phyloP scores from a whole-genome alignment of 139 green algal species.

The Desmodesmus armatus region DNA sequence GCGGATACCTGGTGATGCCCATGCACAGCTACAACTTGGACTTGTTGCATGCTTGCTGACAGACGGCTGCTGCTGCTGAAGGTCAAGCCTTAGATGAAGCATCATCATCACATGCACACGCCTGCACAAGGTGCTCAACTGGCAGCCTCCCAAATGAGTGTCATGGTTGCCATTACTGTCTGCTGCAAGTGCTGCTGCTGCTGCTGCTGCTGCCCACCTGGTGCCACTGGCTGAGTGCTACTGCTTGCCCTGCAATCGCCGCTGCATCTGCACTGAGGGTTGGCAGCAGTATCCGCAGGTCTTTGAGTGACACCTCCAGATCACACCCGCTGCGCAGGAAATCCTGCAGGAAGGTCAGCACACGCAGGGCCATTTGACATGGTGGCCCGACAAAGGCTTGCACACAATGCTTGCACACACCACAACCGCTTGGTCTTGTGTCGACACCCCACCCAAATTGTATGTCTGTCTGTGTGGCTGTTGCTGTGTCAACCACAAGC shows the following conservation, averaged over 20 bases:
- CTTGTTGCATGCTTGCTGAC: background rate
- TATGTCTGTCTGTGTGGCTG: too few relatives aligned
- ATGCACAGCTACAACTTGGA: background rate
- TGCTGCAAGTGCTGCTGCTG: background rate
- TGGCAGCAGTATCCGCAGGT: conserved; percentile 70
- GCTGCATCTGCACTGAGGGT: conserved; percentile 66
- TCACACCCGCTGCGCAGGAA: conserved; percentile 51
- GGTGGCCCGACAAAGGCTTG: too few relatives aligned
- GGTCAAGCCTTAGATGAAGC: too few relatives aligned
- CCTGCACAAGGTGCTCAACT: too few relatives aligned
- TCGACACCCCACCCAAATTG: too few relatives aligned
- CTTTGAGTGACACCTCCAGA: conserved; percentile 56
- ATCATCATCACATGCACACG: too few relatives aligned
- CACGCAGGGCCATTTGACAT: too few relatives aligned
- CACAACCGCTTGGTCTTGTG: too few relatives aligned
- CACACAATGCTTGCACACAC: too few relatives aligned
- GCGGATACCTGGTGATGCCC: background rate
- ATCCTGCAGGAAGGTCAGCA: background rate
- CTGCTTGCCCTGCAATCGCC: conserved; percentile 72
- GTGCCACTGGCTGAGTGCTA: conserved; percentile 78
- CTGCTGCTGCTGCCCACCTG: conserved; percentile 47
- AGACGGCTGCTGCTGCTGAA: background rate
- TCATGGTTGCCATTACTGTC: background rate
- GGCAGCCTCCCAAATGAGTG: too few relatives aligned
- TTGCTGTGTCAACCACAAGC: too few relatives aligned